phyloP scores from a whole-genome alignment of 1,284 basidiomycete genomes.

The Ganoderma boninense region DNA sequence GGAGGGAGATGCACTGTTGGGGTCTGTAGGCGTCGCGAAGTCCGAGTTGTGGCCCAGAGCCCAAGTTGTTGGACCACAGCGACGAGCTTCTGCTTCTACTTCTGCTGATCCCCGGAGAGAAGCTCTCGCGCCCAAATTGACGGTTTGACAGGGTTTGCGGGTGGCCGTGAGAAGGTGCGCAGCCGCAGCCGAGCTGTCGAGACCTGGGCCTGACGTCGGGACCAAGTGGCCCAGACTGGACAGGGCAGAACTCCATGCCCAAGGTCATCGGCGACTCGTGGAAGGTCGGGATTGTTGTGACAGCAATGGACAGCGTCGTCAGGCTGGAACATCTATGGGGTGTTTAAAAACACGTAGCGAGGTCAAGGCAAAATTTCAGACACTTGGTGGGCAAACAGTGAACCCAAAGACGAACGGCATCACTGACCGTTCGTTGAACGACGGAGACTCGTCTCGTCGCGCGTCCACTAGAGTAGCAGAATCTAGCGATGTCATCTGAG shows the following conservation, averaged over 20 bases:
- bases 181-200: not conserved
- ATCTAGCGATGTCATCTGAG: no score
- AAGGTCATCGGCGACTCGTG: not conserved
- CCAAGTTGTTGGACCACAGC: not conserved
- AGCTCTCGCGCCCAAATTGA: not conserved
- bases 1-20: not conserved
- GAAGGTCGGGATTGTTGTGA: not conserved
- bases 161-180: not conserved
- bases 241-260: not conserved
- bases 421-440: not conserved
- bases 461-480: no score
- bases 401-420: not conserved
- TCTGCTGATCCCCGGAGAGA: constrained; percentile 1
- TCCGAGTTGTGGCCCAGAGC: not conserved
- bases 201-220: not conserved
- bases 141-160: not conserved
- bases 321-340: not conserved
- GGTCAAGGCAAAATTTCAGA: not conserved
- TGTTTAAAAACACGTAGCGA: not conserved
- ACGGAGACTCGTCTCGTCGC: no score
- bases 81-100: not conserved
- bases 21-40: not conserved
- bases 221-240: not conserved
- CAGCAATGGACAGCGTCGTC: not conserved
- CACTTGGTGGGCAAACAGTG: not conserved